A percentile compares a stretch with the other conserved stretches of the same genome.
These are phyloP conservation scores for Eleusine coracana DNA, from an alignment of 176 grass and related monocot species.

Conservation along the genomic window DNA sequence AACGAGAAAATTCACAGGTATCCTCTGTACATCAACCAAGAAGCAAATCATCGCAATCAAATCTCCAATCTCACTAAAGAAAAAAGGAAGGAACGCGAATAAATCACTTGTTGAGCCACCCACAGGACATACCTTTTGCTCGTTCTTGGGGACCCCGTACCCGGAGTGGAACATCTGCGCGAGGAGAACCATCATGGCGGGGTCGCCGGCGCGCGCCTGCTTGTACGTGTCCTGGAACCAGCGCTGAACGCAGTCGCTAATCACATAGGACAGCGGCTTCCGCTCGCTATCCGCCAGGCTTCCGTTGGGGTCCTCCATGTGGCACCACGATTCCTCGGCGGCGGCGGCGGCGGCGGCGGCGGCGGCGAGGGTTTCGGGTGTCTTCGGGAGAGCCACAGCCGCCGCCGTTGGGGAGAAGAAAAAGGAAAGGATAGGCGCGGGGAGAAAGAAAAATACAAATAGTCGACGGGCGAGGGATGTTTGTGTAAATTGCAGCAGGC, in stretches of 20 bases:
- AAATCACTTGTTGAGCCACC: background rate
- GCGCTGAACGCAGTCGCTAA: constrained; percentile 75
- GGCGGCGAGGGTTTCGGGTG: background rate
- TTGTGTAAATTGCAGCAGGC: constrained; percentile 25
- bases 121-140: constrained; percentile 52
- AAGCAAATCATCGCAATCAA: background rate
- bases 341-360: background rate
- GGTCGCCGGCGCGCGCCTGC: constrained; percentile 68
- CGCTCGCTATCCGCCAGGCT: constrained; percentile 20
- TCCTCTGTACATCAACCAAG: background rate
- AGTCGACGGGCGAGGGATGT: background rate
- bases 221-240: constrained; percentile 89
- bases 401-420: background rate
- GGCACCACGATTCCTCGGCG: background rate
- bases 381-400: background rate
- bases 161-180: constrained; percentile 90
- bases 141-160: constrained; percentile 66
- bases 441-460: constrained; percentile 31
- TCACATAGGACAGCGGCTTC: constrained; percentile 69
- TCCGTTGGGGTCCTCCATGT: constrained; percentile 45
- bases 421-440: constrained; percentile 9
- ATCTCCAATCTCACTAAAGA: constrained; percentile 1
- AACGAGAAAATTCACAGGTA: background rate
- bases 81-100: background rate
- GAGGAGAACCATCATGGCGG: constrained; percentile 74